These are phyloP conservation scores for Diaporthe vaccinii DNA, from an alignment of 2,329 filamentous ascomycete genomes.

Conservation along the genomic window DNA sequence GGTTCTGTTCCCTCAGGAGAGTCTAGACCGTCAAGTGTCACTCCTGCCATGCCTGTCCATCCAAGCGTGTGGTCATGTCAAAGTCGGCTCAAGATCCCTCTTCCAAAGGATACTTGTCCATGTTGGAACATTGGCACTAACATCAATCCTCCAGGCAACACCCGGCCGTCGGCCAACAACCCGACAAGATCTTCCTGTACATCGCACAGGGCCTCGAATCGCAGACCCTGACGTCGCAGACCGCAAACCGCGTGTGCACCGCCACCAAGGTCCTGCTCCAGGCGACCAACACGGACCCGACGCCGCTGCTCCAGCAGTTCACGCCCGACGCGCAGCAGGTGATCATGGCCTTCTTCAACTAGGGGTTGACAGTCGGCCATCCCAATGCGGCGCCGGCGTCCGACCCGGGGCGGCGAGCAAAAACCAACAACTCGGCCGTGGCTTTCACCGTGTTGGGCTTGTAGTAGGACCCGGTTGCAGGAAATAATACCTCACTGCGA, in stretches of 20 bases:
- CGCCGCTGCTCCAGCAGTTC: conserved; percentile 81
- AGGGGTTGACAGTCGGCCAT: conserved; percentile 45
- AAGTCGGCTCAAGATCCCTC: neutral
- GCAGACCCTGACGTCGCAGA: conserved; percentile 89
- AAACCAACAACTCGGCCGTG: conserved; percentile 22
- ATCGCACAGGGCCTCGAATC: conserved; percentile 92
- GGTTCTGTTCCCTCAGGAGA: too few species aligned
- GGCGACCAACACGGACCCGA: conserved; percentile 80
- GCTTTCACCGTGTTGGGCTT: conserved; percentile 30
- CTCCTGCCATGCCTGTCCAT: neutral
- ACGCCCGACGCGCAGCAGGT: conserved; percentile 84
- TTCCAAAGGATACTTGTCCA: neutral
- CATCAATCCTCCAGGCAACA: conserved; percentile 76
- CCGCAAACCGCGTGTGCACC: conserved; percentile 80
- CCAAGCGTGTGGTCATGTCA: neutral
- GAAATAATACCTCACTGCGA: neutral
- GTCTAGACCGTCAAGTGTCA: neutral
- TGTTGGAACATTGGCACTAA: conserved; percentile 21
- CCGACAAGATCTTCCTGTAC: conserved; percentile 84
- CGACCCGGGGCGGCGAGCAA: conserved; percentile 16
- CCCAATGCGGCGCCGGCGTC: conserved; percentile 20
- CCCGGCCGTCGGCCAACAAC: conserved; percentile 81
- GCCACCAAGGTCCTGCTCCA: conserved; percentile 84
- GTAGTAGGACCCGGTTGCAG: neutral
- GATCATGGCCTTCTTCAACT: conserved; percentile 84